Evolutionary conservation across 768 basidiomycete species (phyloP).

Genomic region (Lactarius evosmus): DNA sequence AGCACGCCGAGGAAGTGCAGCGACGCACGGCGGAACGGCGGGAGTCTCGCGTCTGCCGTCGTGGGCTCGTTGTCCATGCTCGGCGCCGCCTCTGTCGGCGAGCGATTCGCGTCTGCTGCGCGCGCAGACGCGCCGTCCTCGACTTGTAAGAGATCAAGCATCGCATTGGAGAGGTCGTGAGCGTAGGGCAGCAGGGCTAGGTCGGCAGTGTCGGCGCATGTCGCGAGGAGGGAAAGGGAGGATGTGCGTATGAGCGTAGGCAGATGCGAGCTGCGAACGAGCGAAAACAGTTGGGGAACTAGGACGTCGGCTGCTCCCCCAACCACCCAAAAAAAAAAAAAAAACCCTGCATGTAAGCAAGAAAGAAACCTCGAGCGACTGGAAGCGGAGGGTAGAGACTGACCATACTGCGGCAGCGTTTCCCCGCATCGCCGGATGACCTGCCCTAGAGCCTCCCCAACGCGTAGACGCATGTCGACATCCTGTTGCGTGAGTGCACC

Average conservation of each 20-base stretch:
- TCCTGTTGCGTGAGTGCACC: constrained; percentile 53
- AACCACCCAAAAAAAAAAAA: constrained; percentile 9
- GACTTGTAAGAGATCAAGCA: constrained; percentile 74
- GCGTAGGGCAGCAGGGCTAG: constrained; percentile 62
- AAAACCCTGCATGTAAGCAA: not conserved
- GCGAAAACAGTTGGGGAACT: constrained; percentile 64
- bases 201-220: constrained; percentile 62
- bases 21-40: constrained; percentile 80
- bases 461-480: constrained; percentile 66
- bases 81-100: constrained; percentile 5
- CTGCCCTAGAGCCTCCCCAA: constrained; percentile 83
- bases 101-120: constrained; percentile 19
- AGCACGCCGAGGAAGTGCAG: constrained; percentile 76
- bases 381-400: constrained; percentile 23
- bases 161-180: constrained; percentile 57
- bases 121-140: constrained; percentile 43
- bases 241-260: constrained; percentile 75
- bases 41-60: constrained; percentile 58
- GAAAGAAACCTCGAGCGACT: constrained; percentile 24
- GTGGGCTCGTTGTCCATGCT: constrained; percentile 59
- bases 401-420: constrained; percentile 67
- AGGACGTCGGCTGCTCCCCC: constrained; percentile 55
- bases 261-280: constrained; percentile 55
- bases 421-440: constrained; percentile 73
- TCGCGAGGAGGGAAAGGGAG: constrained; percentile 66